Evolutionary conservation across 2,329 filamentous ascomycete genomes (phyloP).

Genomic region (Exophiala lecanii-corni): DNA sequence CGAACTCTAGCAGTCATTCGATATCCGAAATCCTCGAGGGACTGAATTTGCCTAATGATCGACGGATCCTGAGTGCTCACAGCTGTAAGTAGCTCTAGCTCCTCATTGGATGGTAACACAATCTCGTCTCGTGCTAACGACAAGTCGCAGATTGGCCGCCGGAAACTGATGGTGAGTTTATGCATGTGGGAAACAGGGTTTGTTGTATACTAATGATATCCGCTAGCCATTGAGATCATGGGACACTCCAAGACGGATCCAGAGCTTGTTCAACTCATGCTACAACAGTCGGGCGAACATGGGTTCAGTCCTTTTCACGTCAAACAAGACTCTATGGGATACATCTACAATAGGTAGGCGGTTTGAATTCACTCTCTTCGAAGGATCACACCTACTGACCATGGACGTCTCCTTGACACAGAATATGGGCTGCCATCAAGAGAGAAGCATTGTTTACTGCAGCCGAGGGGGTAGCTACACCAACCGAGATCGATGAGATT

Average conservation of each 20-base stretch:
- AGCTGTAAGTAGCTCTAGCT: conserved; percentile 28
- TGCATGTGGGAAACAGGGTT: background rate
- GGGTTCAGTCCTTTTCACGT: conserved; percentile 38
- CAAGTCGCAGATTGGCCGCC: conserved; percentile 35
- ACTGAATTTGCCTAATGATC: conserved; percentile 32
- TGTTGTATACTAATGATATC: background rate
- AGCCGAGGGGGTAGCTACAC: conserved; percentile 32
- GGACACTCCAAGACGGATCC: conserved; percentile 33
- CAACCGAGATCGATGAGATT: conserved; percentile 36
- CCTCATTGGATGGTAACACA: background rate
- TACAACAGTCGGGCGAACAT: conserved; percentile 30
- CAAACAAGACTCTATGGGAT: conserved; percentile 34
- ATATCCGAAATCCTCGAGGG: conserved; percentile 41
- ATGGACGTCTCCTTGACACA: too few species aligned
- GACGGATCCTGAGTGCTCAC: conserved; percentile 41
- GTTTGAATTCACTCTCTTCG: too few species aligned
- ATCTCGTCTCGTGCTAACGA: conserved; percentile 1
- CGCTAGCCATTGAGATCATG: conserved; percentile 37
- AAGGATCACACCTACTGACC: too few species aligned
- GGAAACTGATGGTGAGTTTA: conserved; percentile 29
- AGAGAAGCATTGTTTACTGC: conserved; percentile 34
- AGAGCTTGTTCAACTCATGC: conserved; percentile 29
- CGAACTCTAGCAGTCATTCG: conserved; percentile 46
- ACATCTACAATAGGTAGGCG: conserved; percentile 37
- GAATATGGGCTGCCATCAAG: conserved; percentile 41